Evolutionary conservation across 768 basidiomycete species (phyloP).

Genomic region (Tubosaeta brunneosetosa): DNA sequence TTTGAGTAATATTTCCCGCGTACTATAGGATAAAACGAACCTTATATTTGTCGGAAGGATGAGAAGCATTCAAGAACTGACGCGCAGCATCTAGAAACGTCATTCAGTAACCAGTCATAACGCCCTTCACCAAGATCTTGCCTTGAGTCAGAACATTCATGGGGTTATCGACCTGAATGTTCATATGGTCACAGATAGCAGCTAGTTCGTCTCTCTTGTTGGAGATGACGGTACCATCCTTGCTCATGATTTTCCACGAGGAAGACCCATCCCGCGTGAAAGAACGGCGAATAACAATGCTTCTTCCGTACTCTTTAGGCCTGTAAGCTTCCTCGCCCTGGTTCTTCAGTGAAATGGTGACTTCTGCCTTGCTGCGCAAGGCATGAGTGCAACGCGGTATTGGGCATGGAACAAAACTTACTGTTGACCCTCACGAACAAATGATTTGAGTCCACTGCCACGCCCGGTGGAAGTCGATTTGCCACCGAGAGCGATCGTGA

Average conservation of each 20-base stretch:
- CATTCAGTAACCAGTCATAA: background rate
- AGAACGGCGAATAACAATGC: conserved; percentile 77
- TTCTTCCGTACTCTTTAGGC: conserved; percentile 78
- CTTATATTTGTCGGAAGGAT: conserved; percentile 83
- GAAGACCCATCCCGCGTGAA: conserved; percentile 75
- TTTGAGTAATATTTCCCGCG: background rate
- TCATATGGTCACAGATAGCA: conserved; percentile 91
- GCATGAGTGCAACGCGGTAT: conserved; percentile 35
- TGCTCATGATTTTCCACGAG: conserved; percentile 77
- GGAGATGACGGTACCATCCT: conserved; percentile 60
- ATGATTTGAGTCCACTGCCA: conserved; percentile 76
- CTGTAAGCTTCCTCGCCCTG: conserved; percentile 87
- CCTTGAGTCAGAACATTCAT: conserved; percentile 93
- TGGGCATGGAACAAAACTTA: conserved; percentile 30
- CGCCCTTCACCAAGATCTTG: conserved; percentile 12
- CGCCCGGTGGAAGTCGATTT: conserved; percentile 91
- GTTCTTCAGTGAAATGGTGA: conserved; percentile 82
- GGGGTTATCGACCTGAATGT: conserved; percentile 94
- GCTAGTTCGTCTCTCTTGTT: conserved; percentile 81
- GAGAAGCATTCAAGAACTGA: conserved; percentile 82
- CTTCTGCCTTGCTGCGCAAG: conserved; percentile 44
- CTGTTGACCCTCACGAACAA: conserved; percentile 81
- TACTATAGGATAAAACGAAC: conserved; percentile 35
- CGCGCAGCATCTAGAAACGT: conserved; percentile 31
- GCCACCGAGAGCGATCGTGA: conserved; percentile 90